These are phyloP conservation scores for Annulohypoxylon stygium DNA, from an alignment of 495 filamentous ascomycete genomes.

Conservation along the genomic window DNA sequence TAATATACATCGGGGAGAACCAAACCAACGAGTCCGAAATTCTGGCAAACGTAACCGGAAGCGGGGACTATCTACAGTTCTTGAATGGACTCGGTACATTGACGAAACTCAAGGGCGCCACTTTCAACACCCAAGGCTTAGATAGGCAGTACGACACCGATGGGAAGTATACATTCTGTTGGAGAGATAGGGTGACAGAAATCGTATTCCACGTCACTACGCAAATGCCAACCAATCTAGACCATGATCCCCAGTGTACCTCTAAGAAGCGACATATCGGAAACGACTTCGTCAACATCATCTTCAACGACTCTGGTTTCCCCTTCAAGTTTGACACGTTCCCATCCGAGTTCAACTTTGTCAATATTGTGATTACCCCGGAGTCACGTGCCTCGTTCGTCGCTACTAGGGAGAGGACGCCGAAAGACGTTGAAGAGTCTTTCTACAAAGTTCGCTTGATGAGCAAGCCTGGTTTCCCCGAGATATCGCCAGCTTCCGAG, in stretches of 20 bases:
- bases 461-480: slow-evolving; percentile 85
- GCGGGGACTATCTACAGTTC: slow-evolving; percentile 86
- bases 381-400: slow-evolving; percentile 76
- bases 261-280: slow-evolving; percentile 96
- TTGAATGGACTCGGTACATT: slow-evolving; percentile 83
- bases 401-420: slow-evolving; percentile 58
- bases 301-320: slow-evolving; percentile 93
- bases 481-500: slow-evolving; percentile 87
- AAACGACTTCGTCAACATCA: slow-evolving; percentile 97
- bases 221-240: slow-evolving; percentile 92
- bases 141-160: slow-evolving; percentile 80
- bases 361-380: slow-evolving; percentile 95
- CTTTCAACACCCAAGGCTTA: slow-evolving; percentile 95
- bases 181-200: slow-evolving; percentile 94
- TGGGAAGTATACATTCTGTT: slow-evolving; percentile 88
- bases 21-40: slow-evolving; percentile 87
- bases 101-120: slow-evolving; percentile 80
- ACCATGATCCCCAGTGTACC: slow-evolving; percentile 78
- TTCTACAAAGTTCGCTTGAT: slow-evolving; percentile 90
- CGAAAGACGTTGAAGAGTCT: slow-evolving; percentile 57
- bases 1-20: slow-evolving; percentile 89
- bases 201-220: slow-evolving; percentile 96
- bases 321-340: slow-evolving; percentile 93
- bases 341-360: slow-evolving; percentile 91
- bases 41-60: slow-evolving; percentile 84